phyloP scores from a whole-genome alignment of 139 green algal species.

The Chlamydomonas incerta region DNA sequence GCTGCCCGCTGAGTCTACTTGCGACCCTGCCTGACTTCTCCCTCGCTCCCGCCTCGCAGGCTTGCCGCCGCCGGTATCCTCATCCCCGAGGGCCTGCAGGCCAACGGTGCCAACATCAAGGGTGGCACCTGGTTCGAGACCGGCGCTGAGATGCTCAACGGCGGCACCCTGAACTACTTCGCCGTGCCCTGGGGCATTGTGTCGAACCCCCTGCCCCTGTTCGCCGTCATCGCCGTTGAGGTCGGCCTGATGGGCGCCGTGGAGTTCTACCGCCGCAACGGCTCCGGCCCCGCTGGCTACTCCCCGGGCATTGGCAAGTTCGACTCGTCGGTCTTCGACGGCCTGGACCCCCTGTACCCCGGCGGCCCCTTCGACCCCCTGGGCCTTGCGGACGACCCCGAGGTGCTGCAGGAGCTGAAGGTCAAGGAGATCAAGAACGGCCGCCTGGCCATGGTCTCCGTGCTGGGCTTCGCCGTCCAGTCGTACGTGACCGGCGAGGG shows the following conservation, averaged over 20 bases:
- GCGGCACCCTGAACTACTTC: slow-evolving; percentile 95
- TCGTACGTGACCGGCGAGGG: slow-evolving; percentile 92
- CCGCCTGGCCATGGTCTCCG: slow-evolving; percentile 92
- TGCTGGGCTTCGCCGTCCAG: slow-evolving; percentile 89
- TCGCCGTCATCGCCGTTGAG: slow-evolving; percentile 83
- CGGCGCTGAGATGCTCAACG: slow-evolving; percentile 93
- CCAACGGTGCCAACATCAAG: slow-evolving; percentile 89
- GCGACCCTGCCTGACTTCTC: too few species aligned
- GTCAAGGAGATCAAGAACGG: slow-evolving; percentile 99
- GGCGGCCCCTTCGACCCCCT: slow-evolving; percentile 98
- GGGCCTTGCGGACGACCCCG: slow-evolving; percentile 91
- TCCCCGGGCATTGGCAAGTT: slow-evolving; percentile 92
- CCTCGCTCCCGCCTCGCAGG: too few species aligned
- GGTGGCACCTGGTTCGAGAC: slow-evolving; percentile 96
- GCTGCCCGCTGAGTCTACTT: too few species aligned
- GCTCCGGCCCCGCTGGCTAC: slow-evolving; percentile 90
- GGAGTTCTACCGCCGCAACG: slow-evolving; percentile 87
- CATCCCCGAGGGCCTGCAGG: slow-evolving; percentile 95
- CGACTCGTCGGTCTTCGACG: slow-evolving; percentile 85
- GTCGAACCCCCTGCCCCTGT: slow-evolving; percentile 91
- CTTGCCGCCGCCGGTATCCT: slow-evolving; percentile 94
- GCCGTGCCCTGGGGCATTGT: slow-evolving; percentile 91
- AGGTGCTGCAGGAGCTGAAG: slow-evolving; percentile 93
- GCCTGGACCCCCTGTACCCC: slow-evolving; percentile 94
- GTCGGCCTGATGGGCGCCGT: slow-evolving; percentile 89